Evolutionary conservation across 2,329 filamentous ascomycete genomes (phyloP), one percentile per base, ranked within the genome.

Genomic region (Raffaelea deltoideospora): DNA sequence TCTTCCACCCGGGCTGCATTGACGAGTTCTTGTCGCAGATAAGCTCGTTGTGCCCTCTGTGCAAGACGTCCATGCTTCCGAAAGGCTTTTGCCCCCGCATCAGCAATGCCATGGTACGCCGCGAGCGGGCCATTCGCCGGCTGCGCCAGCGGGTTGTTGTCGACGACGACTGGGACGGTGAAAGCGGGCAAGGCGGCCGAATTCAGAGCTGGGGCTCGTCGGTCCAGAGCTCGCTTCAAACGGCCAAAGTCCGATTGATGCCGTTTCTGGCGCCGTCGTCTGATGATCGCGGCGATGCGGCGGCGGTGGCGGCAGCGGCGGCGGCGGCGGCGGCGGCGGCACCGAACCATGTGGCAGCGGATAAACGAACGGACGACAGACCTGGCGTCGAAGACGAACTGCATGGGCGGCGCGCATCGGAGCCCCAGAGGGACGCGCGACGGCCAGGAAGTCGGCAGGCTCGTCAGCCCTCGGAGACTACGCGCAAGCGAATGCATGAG

Each of bases 1-100:
- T 96, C 39, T 98, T 87, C 56, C 88, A 98, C 46, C 79, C 83
- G 0, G 79, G 82, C 45, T 98, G 90, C 50, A 87, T 96, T 44
- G 87, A 96, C 50, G 71, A 77, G 18, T 94, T 90, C 48, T 64
- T 96, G 11, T 66, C 69, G 31, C 67, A 76, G 37, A 79, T 79
- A 51, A 92, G 82, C 51, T 92, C 83, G 15, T 65, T 95, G 2
- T 98, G 90, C 50, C 88, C 90, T 1, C 64, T 93, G 47, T 98
- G 90, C 64, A 95, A 94, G 54, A 72, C 78, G 42, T 82, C 72
- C 34, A 83, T 87, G 49, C 59, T 95, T 1, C 86, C 87, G 7
- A 49, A 53, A 47, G 60, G 83, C 0, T 72, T 72, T 48, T 76
- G 73, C 38, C 76, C 79, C 1, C 65, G 66, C 15, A 76, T 92